A percentile compares a stretch with the other conserved stretches of the same genome.
These are phyloP conservation scores for Stephanodiscus triporus DNA, from an alignment of 108 stramenopile genomes.

Conservation along the genomic window DNA sequence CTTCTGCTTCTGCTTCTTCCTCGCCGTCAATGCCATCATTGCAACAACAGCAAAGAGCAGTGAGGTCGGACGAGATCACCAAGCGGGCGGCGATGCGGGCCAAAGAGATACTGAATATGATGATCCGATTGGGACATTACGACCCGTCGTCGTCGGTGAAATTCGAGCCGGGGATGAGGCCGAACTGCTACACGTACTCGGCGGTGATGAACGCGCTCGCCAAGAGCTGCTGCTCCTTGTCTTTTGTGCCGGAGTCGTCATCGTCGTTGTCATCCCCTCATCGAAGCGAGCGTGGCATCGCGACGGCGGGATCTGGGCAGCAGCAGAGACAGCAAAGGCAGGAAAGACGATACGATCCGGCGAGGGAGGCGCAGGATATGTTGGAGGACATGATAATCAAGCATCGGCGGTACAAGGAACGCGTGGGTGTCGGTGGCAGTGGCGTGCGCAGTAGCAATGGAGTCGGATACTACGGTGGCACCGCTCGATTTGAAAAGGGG, in stretches of 20 bases:
- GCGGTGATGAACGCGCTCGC: constrained; percentile 64
- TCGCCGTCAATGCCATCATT: not conserved
- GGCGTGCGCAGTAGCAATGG: constrained; percentile 3
- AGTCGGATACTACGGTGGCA: constrained; percentile 11
- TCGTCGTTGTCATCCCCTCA: not conserved
- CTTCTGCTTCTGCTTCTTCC: too few species aligned
- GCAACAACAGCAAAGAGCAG: constrained; percentile 12
- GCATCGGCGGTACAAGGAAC: constrained; percentile 35
- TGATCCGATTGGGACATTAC: constrained; percentile 50
- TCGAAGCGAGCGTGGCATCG: constrained; percentile 17
- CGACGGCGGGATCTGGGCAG: not conserved
- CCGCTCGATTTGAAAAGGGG: constrained; percentile 15
- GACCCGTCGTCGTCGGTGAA: constrained; percentile 19
- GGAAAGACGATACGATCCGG: constrained; percentile 36
- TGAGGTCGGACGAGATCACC: constrained; percentile 45
- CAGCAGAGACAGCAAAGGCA: not conserved
- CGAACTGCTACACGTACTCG: constrained; percentile 56
- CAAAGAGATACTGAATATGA: constrained; percentile 45
- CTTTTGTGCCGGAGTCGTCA: not conserved
- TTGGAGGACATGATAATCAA: constrained; percentile 47
- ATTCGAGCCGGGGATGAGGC: constrained; percentile 45
- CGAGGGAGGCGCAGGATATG: constrained; percentile 51
- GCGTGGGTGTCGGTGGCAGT: constrained; percentile 38
- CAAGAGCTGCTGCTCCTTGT: constrained; percentile 50
- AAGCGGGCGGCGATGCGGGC: constrained; percentile 41